Base-by-base conservation (phyloP, 768 basidiomycete genomes). In the Lactarius tabidus region DNA sequence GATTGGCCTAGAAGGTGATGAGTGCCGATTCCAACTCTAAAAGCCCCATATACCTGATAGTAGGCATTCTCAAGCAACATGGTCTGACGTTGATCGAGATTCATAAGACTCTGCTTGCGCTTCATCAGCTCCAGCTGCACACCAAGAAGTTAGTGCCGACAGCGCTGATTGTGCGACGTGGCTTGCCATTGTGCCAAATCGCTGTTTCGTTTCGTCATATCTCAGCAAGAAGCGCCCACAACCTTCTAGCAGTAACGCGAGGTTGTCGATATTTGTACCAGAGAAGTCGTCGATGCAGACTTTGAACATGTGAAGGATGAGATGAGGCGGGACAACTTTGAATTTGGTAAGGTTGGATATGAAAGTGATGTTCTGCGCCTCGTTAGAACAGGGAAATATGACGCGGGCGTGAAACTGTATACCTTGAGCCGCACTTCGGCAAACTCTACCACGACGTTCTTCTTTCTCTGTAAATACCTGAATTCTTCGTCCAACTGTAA, bases 21-120 rank as follows among this genome's bases (percentile, higher is more conserved):
- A 66, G 60, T 59, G n/a, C 6, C 67, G 67, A 35, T 38, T 38
- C 43, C 38, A 38, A 29, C 26, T 57, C 12, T 12, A 35, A 8
- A 29, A 52, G 20, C 61, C 52, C 67, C 57, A 67, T 75, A 56
- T 55, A 93, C 94, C 84, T 95, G 95, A 75, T 98, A 98, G 75
- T 97, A 99, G 0, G 97, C 97, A 74, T 99, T 99, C 75, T 98
- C 97, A 35, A 99, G 83, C 67, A 98, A 78, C 18, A 98, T 82
- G 7, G 88, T 78, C 72, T 98, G 93, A 20, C 95, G 81, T 72
- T 93, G 89, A 75, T 98, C 97, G 38, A 99, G 85, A 73, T 98
- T 94, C 69, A 93, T 88, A 79, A 94, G 83, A 61, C 82, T 89
- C 81, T 97, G 95, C 78, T 98, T 98, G 52, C 96, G 85, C 64